Conservation (phyloP, 139 green algal species). For the Micractinium sp. region DNA sequence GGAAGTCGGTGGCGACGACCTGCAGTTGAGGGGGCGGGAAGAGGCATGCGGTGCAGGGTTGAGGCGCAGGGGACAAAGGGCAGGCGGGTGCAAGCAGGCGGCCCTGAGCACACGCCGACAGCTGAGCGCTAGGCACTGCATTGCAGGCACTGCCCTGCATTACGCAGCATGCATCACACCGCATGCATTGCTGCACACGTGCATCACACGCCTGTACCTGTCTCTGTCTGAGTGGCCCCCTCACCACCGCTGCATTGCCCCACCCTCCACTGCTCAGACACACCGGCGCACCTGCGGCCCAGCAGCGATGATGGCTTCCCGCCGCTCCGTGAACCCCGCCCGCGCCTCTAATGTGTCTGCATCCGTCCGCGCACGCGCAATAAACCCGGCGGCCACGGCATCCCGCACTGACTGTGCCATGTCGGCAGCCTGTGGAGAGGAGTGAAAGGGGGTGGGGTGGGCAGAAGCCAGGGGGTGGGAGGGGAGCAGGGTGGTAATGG, state of each 20-base stretch:
- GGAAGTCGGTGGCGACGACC: slow-evolving; percentile 44
- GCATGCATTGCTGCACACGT: background rate
- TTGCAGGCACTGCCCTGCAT: too few relatives aligned
- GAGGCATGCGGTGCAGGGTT: too few relatives aligned
- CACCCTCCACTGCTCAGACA: too few relatives aligned
- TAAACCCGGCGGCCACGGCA: slow-evolving; percentile 21
- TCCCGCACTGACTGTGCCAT: background rate
- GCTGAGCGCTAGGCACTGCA: too few relatives aligned
- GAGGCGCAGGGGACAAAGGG: background rate
- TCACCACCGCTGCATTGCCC: too few relatives aligned
- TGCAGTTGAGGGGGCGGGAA: background rate
- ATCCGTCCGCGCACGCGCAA: slow-evolving; percentile 35
- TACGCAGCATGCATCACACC: background rate
- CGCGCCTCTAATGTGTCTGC: slow-evolving; percentile 43
- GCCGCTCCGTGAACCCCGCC: slow-evolving; percentile 19
- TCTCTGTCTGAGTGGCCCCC: too few relatives aligned
- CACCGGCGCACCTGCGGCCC: background rate
- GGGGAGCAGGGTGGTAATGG: background rate
- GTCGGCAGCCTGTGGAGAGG: background rate
- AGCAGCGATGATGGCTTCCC: slow-evolving; percentile 14
- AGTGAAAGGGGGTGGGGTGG: background rate
- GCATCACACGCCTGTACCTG: background rate
- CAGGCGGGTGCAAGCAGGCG: background rate
- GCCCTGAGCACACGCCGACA: too few relatives aligned
- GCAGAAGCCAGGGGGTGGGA: background rate